Conservation (phyloP, 352 stramenopile species). For the Pythium aristosporum region DNA sequence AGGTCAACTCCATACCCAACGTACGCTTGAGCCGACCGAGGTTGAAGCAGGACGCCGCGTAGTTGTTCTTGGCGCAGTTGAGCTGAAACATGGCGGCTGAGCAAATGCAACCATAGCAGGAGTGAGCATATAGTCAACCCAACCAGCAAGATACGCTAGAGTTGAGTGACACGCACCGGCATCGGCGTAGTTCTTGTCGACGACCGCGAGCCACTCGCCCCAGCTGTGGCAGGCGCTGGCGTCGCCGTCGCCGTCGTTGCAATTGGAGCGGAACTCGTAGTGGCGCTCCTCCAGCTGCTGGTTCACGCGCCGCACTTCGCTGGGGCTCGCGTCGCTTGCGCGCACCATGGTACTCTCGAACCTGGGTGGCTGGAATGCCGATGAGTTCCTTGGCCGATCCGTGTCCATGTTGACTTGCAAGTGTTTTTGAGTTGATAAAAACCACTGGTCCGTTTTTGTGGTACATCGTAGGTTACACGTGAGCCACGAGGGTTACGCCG, state of each 20-base stretch:
- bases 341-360: conserved; percentile 21
- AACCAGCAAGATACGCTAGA: background rate
- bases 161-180: conserved; percentile 38
- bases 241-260: conserved; percentile 76
- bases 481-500: too few species aligned
- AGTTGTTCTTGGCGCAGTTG: conserved; percentile 83
- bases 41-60: conserved; percentile 86
- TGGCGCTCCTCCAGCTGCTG: conserved; percentile 82
- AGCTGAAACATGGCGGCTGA: conserved; percentile 76
- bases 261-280: conserved; percentile 89
- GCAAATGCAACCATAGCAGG: background rate
- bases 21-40: conserved; percentile 77
- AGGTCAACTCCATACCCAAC: conserved; percentile 3
- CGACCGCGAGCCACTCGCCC: conserved; percentile 84
- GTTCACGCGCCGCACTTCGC: conserved; percentile 80
- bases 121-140: background rate
- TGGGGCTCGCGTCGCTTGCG: conserved; percentile 33
- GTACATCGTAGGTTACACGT: conserved; percentile 1
- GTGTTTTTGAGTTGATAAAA: conserved; percentile 8
- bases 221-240: conserved; percentile 85
- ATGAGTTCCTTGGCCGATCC: conserved; percentile 1
- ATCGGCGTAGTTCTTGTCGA: conserved; percentile 84
- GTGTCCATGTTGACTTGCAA: conserved; percentile 11
- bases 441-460: conserved; percentile 10
- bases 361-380: background rate